A percentile compares a stretch with the other conserved stretches of the same genome.
These are phyloP conservation scores for Penicillium samsonianum DNA, from an alignment of 495 filamentous ascomycete genomes.

Conservation along the genomic window DNA sequence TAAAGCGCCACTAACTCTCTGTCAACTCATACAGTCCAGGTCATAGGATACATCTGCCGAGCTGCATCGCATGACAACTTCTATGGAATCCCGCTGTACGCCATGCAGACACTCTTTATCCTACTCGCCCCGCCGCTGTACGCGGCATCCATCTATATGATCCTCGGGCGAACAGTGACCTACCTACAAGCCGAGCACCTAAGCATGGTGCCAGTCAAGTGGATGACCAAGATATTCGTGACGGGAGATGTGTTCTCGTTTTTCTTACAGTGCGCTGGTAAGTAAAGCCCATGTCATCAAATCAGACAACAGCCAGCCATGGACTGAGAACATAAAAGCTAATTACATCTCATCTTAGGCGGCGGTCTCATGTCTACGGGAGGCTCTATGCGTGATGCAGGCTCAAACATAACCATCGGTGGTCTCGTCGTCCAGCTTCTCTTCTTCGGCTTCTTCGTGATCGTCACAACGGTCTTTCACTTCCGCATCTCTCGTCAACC, in stretches of 20 bases:
- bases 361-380: slow-evolving; percentile 27
- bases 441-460: slow-evolving; percentile 50
- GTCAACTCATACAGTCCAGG: slow-evolving; percentile 49
- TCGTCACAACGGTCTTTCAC: slow-evolving; percentile 41
- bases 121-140: slow-evolving; percentile 53
- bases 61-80: slow-evolving; percentile 36
- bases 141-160: slow-evolving; percentile 61
- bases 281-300: neutral
- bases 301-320: neutral
- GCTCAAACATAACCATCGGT: slow-evolving; percentile 47
- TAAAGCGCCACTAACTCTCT: neutral
- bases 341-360: slow-evolving; percentile 8
- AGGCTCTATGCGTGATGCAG: slow-evolving; percentile 19
- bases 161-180: slow-evolving; percentile 54
- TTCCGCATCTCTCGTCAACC: slow-evolving; percentile 31
- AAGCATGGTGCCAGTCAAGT: slow-evolving; percentile 27
- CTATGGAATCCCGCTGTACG: slow-evolving; percentile 32
- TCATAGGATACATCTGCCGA: slow-evolving; percentile 60
- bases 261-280: slow-evolving; percentile 34
- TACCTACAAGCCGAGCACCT: slow-evolving; percentile 45
- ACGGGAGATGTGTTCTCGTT: slow-evolving; percentile 40
- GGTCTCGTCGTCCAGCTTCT: slow-evolving; percentile 47
- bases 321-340: neutral
- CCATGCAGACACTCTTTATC: slow-evolving; percentile 43
- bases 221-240: slow-evolving; percentile 43